Base-by-base conservation (phyloP, 768 basidiomycete genomes). In the Lactarius tabidus region DNA sequence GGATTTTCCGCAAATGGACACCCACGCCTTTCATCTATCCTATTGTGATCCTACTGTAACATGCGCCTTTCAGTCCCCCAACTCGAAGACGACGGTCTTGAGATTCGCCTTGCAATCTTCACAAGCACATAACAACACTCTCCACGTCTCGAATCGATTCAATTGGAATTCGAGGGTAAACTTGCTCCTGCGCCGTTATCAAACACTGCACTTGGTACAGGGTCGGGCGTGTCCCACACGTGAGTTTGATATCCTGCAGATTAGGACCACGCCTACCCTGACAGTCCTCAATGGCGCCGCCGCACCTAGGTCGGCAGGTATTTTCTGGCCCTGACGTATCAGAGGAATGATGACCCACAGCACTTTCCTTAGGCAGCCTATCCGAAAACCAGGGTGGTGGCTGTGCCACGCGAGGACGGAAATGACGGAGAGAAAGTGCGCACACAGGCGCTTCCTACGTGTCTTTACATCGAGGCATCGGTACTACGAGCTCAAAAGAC, bases 131-230 rank as follows among this genome's bases (percentile, higher is more conserved):
- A 26, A 17, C 60, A 66, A 10, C 14, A 53, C 17, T 62, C 28
- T 6, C 48, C 65, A 6, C 17, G 26, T 7, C n/a, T 43, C 23
- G 38, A 60, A 35, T 26, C 5, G 7, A 31, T 65, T n/a, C 54
- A 41, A 15, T 31, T 62, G 18, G 45, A 53, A 2, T 62, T 62
- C 39, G 20, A 62, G 57, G 65, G 65, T 35, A 62, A 53, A 6
- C 23, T 54, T 53, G 3, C 39, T 60, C 41, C 52, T 60, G 12
- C 63, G 41, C 14, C 18, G 4, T 33, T 3, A 12, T 9, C 56
- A 66, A 38, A 57, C 65, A 2, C 14, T 53, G 17, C 62, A 62
- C 35, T 20, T 66, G 3, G 38, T 62, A 35, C 54, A 60, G 55
- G 31, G 23, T 18, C 23, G 31, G 60, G 57, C 20, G 20, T 17